These are phyloP conservation scores for Aspergillus latus DNA, from an alignment of 2,329 filamentous ascomycete species.

Conservation along the genomic window DNA sequence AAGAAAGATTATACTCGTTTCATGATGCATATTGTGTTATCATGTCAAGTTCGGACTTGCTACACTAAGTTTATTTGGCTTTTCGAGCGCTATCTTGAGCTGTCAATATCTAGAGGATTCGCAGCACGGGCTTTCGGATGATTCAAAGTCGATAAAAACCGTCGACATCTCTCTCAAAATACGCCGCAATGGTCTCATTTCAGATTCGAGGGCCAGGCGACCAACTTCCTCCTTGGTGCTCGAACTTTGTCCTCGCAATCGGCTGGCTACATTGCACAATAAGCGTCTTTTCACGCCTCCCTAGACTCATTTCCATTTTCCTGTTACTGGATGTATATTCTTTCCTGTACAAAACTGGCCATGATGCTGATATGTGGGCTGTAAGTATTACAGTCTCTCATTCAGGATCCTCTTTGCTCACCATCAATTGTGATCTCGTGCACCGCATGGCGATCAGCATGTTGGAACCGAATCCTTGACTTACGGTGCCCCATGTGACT, in stretches of 20 bases:
- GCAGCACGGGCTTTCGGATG: no score
- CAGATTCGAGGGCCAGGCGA: neutral
- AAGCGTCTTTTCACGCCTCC: constrained; percentile 6
- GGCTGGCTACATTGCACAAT: constrained; percentile 12
- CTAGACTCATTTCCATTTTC: neutral
- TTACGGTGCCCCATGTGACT: no score
- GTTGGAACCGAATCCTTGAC: neutral
- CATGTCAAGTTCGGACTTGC: neutral
- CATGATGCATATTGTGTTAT: neutral
- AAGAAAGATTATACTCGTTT: constrained; percentile 4
- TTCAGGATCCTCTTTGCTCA: neutral
- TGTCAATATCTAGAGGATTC: neutral
- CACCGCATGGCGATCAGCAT: neutral
- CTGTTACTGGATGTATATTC: constrained; percentile 12
- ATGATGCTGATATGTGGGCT: neutral
- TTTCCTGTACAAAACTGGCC: neutral
- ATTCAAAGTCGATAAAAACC: neutral
- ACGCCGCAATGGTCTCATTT: neutral
- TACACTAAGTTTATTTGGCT: neutral
- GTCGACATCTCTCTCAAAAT: neutral
- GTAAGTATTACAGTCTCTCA: neutral
- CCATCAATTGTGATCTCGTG: neutral
- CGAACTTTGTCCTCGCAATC: constrained; percentile 8
- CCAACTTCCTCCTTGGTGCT: constrained; percentile 9
- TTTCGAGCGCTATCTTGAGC: neutral